Evolutionary conservation across 306 rosid genomes (phyloP), one percentile per base, ranked within the genome.

Genomic region (Casuarina equisetifolia): DNA sequence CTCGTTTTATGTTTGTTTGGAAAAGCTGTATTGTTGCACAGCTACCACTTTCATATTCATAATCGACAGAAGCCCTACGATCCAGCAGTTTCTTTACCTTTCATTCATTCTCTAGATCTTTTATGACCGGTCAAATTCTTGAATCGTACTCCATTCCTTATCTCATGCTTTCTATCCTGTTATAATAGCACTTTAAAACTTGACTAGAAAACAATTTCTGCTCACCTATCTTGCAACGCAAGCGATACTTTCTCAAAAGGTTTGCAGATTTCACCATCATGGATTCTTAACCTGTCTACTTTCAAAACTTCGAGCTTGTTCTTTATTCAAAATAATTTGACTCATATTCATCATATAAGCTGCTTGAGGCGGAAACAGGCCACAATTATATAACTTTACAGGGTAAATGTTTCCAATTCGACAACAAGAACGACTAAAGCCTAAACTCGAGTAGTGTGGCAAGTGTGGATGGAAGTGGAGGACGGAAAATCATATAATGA

Each of bases 41-140:
- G 15, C 72, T 46, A 57, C 72, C 57, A 71, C 75, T 76, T 61
- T 72, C 73, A 66, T 16, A 46, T 67, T 69, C 46, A 35, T 64
- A 70, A 83, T 79, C 73, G 76, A 75, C 81, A 85, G 70, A 85
- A 74, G 53, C 70, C 36, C 44, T 54, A 39, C 2, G 8, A 63
- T 3, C 39, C 45, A 2, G 1, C 44, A 62, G 9, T 36, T 62
- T 42, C 2, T 36, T 13, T 62, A 12, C n/a, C 5, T 13, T 19
- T 36, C 25, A 38, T 71, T 79, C 57, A 76, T 45, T 77, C 46
- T 58, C 73, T 53, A 20, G 53, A 71, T 78, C 75, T 85, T 90
- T 85, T 52, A 9, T 53, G 5, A 9, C 46, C 81, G 70, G 89
- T 87, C 90, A 87, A 87, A 84, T 63, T 78, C 88, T 84, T 83